phyloP scores from a whole-genome alignment of 208 protist genomes.

The Wallacemonas sp. region DNA sequence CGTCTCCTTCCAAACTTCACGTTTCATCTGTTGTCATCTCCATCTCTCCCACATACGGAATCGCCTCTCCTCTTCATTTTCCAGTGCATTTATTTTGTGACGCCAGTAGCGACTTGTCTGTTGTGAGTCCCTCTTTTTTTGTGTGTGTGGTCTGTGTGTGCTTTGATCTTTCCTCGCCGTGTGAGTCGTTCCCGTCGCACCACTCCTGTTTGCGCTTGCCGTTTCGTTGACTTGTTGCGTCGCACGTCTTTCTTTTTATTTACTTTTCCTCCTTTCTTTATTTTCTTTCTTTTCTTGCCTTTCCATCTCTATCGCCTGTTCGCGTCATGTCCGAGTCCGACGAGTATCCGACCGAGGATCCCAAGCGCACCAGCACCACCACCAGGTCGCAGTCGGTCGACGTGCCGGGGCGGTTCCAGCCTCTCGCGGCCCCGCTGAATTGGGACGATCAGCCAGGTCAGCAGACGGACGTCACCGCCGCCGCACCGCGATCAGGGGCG shows the following conservation, averaged over 20 bases:
- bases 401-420: not conserved
- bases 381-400: not conserved
- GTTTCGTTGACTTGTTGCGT: not conserved
- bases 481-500: not conserved
- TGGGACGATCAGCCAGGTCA: not conserved
- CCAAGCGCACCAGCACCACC: constrained; percentile 3
- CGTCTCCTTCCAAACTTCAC: too few species aligned
- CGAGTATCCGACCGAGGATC: not conserved
- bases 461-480: not conserved
- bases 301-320: not conserved
- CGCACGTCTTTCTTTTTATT: constrained; percentile 8
- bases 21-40: too few species aligned
- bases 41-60: too few species aligned
- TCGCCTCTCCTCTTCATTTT: too few species aligned
- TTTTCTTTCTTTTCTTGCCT: constrained; percentile 6
- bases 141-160: too few species aligned
- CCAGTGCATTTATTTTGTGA: too few species aligned
- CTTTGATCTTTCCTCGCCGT: too few species aligned
- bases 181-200: too few species aligned
- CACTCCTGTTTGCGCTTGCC: not conserved
- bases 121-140: too few species aligned
- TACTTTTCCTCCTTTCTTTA: not conserved
- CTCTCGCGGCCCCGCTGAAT: not conserved
- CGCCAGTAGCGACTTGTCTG: too few species aligned
- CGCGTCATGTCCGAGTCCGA: constrained; percentile 6